phyloP scores from a whole-genome alignment of 2,329 filamentous ascomycete genomes.

The Cordyceps sp. region DNA sequence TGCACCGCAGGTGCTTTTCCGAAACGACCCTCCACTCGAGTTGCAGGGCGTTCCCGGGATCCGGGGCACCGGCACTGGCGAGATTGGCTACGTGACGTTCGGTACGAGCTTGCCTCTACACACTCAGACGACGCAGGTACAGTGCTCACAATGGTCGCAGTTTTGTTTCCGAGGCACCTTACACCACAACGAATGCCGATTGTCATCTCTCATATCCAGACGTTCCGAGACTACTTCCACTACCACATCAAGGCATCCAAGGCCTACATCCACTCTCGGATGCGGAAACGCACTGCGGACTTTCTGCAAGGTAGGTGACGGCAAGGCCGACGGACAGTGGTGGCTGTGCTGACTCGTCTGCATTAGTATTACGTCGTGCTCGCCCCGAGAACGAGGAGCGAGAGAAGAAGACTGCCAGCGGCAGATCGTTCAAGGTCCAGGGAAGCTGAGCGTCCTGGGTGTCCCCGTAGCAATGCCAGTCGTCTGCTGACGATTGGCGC shows the following conservation, averaged over 20 bases:
- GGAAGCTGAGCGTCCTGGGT: constrained; percentile 10
- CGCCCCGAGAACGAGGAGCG: constrained; percentile 92
- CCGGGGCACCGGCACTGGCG: constrained; percentile 55
- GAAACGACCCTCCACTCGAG: constrained; percentile 86
- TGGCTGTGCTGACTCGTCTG: constrained; percentile 10
- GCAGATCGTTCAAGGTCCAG: constrained; percentile 65
- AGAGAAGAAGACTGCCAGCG: constrained; percentile 95
- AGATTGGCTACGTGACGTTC: constrained; percentile 96
- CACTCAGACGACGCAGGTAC: neutral
- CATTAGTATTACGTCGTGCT: constrained; percentile 77
- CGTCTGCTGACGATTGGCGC: too few relatives aligned
- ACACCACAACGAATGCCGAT: constrained; percentile 80
- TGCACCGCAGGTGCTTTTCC: constrained; percentile 91
- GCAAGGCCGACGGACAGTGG: neutral
- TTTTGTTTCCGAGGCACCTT: constrained; percentile 89
- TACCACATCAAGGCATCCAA: constrained; percentile 99
- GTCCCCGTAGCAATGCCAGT: too few relatives aligned
- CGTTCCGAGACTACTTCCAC: constrained; percentile 99
- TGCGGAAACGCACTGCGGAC: constrained; percentile 93
- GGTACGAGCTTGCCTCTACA: constrained; percentile 36
- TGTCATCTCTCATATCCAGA: constrained; percentile 98
- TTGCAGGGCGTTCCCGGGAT: constrained; percentile 78
- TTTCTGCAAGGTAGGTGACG: constrained; percentile 69
- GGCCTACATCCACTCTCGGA: constrained; percentile 95
- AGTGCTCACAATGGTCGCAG: constrained; percentile 53